phyloP scores from a whole-genome alignment of 306 rosid genomes.

The Benincasa hispida region DNA sequence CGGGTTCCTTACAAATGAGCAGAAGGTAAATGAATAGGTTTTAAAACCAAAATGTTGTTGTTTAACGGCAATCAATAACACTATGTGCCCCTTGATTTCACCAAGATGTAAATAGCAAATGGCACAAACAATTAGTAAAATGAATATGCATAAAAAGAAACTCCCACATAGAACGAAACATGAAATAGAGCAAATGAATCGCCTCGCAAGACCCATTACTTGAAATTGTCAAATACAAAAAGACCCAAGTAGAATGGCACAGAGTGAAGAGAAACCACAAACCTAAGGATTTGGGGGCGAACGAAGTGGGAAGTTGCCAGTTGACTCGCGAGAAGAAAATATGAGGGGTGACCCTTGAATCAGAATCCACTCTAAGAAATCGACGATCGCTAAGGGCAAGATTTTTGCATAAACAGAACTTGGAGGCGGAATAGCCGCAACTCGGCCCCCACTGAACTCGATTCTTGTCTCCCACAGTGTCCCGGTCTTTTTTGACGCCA shows the following conservation, averaged over 20 bases:
- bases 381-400: neutral
- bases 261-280: neutral
- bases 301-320: neutral
- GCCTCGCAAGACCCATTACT: neutral
- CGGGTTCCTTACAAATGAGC: neutral
- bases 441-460: neutral
- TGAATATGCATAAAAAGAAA: neutral
- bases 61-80: neutral
- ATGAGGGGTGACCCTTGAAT: neutral
- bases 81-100: neutral
- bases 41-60: neutral
- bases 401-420: neutral
- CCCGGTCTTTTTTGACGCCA: neutral
- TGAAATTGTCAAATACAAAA: too few species aligned
- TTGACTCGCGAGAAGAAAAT: neutral
- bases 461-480: neutral
- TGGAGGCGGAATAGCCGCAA: neutral
- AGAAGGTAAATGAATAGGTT: neutral
- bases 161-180: neutral
- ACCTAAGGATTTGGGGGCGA: neutral
- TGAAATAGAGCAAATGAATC: neutral
- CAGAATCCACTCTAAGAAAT: neutral
- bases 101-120: neutral
- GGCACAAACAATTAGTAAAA: neutral
- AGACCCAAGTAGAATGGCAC: neutral